Conservation (phyloP, 768 basidiomycete genomes). For the Lactarius deliciosus region DNA sequence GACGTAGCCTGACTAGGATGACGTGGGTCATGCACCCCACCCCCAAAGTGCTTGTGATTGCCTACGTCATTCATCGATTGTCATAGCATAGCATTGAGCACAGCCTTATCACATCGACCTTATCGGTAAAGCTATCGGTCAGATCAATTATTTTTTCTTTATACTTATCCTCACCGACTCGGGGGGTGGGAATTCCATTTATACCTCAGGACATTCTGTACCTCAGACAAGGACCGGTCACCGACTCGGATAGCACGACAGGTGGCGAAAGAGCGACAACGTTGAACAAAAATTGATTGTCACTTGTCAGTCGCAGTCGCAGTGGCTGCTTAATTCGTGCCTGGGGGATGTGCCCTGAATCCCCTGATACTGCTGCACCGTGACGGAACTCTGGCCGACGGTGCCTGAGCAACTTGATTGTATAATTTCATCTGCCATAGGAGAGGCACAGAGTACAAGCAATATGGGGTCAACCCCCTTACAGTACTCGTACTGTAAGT, state of each 20-base stretch:
- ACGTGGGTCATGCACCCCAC: not conserved
- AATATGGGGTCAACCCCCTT: not conserved
- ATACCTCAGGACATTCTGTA: not conserved
- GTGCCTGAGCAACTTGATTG: not conserved
- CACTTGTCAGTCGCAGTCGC: not conserved
- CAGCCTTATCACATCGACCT: not conserved
- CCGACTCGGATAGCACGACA: not conserved
- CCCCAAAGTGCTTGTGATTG: not conserved
- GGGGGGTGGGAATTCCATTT: not conserved
- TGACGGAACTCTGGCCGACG: not conserved
- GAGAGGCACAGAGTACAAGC: not conserved
- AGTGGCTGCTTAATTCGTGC: conserved; percentile 1
- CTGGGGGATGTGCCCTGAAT: not conserved
- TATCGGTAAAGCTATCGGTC: not conserved
- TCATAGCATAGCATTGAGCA: not conserved
- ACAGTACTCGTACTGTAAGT: not conserved
- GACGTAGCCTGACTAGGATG: not conserved
- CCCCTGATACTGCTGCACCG: not conserved
- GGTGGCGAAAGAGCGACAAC: not conserved
- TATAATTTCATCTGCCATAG: not conserved
- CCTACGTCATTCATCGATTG: not conserved
- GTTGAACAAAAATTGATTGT: not conserved
- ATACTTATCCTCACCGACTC: not conserved
- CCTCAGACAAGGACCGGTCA: not conserved
- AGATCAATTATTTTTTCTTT: not conserved